Base-by-base conservation (phyloP, 1,139 yeast genomes). In the Taiozyma onychis region DNA sequence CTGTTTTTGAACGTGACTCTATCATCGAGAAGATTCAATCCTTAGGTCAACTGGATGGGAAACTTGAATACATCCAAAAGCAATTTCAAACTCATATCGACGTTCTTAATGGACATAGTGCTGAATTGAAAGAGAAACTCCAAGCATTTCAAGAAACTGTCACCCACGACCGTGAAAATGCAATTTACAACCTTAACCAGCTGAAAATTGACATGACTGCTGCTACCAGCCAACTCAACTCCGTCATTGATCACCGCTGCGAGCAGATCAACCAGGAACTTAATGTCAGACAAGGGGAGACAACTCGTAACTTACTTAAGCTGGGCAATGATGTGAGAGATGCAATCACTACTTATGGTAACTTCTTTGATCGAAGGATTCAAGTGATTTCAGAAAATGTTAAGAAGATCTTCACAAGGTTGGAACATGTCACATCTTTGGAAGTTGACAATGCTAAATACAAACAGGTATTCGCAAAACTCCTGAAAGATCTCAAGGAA, bases 301-400 rank as follows among this genome's bases (percentile, higher is more conserved):
- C 24, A 9, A 37, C 2, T 4, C 14, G 8, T 2, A 37, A 37
- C 14, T 18, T 37, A 14, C 3, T 18, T 6, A 37, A 18, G 24
- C 6, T 37, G 13, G 10, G 24, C 4, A 11, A 16, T 8, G 24
- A 21, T 21, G 14, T 37, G 14, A 21, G 6, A 9, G 14, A 4
- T 16, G 41, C 50, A 9, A 39, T 50, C 27, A 43, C 26, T 6
- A 43, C 44, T 11, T 50, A 44, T 45, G 44, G 50, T 4, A 34
- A 41, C 11, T 50, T 42, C 26, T 50, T 50, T 28, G 52, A 50
- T 22, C n/a, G 16, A 14, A 50, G 47, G 27, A 47, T 50, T 18
- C 44, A 45, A 8, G n/a, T 10, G n/a, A 45, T 50, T n/a, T 35
- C 45, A 26, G 32, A 32, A 14, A 11, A 30, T 6, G n/a, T 50